Percentiles rank a stretch among this genome's conserved stretches.
These are phyloP conservation scores for Pseudognaphalium luteoalbum DNA, from an alignment of 129 eudicot genomes.

Conservation along the genomic window DNA sequence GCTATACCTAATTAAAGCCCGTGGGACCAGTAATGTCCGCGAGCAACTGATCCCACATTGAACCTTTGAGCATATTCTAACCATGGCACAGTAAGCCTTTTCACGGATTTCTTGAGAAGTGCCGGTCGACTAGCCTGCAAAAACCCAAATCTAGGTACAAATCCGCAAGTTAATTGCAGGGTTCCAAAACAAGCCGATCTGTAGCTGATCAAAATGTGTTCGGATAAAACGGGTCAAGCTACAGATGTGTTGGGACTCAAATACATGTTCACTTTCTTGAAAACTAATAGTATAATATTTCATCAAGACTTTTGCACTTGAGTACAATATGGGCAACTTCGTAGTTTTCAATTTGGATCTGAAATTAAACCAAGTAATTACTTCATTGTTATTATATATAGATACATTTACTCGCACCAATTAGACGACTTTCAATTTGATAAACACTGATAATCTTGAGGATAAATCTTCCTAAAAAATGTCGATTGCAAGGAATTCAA, in stretches of 20 bases:
- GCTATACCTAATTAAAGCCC: no score
- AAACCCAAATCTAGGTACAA: background rate
- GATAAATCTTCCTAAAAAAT: constrained; percentile 36
- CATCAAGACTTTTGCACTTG: background rate
- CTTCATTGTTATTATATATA: background rate
- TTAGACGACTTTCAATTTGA: background rate
- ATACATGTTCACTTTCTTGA: background rate
- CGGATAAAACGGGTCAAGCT: background rate
- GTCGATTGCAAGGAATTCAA: constrained; percentile 79
- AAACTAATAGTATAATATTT: background rate
- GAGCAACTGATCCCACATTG: no score
- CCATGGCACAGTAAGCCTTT: constrained; percentile 59
- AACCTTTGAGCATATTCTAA: background rate
- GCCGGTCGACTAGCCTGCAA: background rate
- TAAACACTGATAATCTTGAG: constrained; percentile 2
- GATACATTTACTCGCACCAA: background rate
- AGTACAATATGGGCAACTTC: background rate
- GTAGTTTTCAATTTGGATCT: background rate
- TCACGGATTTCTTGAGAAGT: constrained; percentile 61
- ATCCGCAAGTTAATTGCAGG: background rate
- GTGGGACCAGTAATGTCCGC: no score
- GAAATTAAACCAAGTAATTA: background rate
- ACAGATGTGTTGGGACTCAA: background rate
- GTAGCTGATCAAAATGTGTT: background rate
- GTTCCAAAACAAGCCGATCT: background rate